Base-by-base conservation (phyloP, 2,329 filamentous ascomycete species). In the Alternaria novae-zelandiae region DNA sequence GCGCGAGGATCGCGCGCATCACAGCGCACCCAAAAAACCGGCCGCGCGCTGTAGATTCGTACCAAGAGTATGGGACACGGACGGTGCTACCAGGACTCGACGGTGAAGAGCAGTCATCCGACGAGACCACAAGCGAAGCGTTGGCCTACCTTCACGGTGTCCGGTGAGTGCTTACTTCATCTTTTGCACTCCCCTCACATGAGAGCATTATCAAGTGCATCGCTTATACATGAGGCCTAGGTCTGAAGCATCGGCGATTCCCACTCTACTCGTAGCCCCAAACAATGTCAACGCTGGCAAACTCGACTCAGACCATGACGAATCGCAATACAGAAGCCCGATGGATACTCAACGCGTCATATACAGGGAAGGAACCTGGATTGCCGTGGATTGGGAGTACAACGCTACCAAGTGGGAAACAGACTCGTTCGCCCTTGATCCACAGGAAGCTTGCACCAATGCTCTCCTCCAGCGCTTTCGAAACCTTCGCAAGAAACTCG, bases 351-450 rank as follows among this genome's bases (percentile, higher is more conserved):
- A 84, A 21, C 81, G 86, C 59, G 91, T 90, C 11, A 90, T 88
- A 74, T 96, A 92, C 76, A 83, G 89, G 15, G 92, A 97, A 70
- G 94, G 93, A 53, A 91, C 92, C 41, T 97, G 93, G 77, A 88
- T 90, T 23, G 83, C 86, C 3, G 85, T 87, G 0, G 81, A 84
- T 12, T 69, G 76, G 15, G 55, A 55, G 28, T 30, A 58, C 43
- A 32, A 57, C n/a, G 45, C 32, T 7, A 26, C 49, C 12, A 30
- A 67, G 7, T 53, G 59, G 36, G 63, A 66, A 12, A 55, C 61
- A n/a, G 49, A 44, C 32, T 26, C 50, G 10, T 30, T 54, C 43
- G 63, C 71, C 12, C 54, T 65, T 9, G 56, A 70, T 59, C 86
- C 91, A 1, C 87, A 88, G 76, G 82, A 88, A 25, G 86, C 86